Base-by-base conservation (phyloP, 1,284 basidiomycete species). In the Stygiomarasmius scandens region DNA sequence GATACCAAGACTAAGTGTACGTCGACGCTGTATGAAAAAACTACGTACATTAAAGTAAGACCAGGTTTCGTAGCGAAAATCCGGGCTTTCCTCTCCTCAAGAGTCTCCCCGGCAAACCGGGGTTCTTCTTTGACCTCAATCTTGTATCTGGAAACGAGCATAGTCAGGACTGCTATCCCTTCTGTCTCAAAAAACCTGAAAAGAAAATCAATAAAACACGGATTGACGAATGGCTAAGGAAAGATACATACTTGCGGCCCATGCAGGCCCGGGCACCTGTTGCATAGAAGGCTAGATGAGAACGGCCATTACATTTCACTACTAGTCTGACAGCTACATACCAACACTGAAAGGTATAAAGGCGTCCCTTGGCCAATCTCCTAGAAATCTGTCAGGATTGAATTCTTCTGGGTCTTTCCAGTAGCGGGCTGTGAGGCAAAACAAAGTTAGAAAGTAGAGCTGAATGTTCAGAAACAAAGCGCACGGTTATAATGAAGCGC, bases 271-370 rank as follows among this genome's bases (percentile, higher is more conserved):
- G 73, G 8, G 74, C 69, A 41, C 77, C 77, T 77, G n/a, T n/a
- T n/a, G n/a, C n/a, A n/a, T n/a, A n/a, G n/a, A n/a, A n/a, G n/a
- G n/a, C n/a, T n/a, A n/a, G n/a, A n/a, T n/a, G n/a, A n/a, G n/a
- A n/a, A n/a, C n/a, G n/a, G n/a, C n/a, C n/a, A n/a, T n/a, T n/a
- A n/a, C n/a, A n/a, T n/a, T n/a, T n/a, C n/a, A n/a, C n/a, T n/a
- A n/a, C n/a, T n/a, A n/a, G n/a, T n/a, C n/a, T n/a, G n/a, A n/a
- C n/a, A n/a, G 12, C 29, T 6, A 63, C 69, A 58, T 63, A 76
- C 84, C 84, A 44, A 70, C 70, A 49, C 78, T 80, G 65, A 85
- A 87, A 0, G 82, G 79, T 11, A 82, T 45, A 61, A 85, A 82
- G 0, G 81, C 81, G 65, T 84, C 77, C 10, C 73, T 69, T 20